A percentile compares a stretch with the other conserved stretches of the same genome.
These are phyloP conservation scores for Pythium phragmiticola DNA, from an alignment of 352 stramenopile genomes.

Conservation along the genomic window DNA sequence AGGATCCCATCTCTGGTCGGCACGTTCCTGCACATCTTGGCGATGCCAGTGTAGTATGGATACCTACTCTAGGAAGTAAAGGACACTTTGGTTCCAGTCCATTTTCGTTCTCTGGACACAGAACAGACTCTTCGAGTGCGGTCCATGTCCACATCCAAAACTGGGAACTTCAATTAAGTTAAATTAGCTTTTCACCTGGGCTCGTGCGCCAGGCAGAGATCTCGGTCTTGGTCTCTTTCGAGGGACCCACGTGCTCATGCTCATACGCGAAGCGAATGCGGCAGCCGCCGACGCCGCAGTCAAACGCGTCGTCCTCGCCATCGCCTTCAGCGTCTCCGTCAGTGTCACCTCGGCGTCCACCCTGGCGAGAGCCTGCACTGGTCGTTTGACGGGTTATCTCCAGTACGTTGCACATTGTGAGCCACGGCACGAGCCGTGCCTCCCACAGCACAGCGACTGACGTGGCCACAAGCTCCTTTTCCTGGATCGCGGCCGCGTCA, in stretches of 20 bases:
- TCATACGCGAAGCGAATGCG: conserved; percentile 66
- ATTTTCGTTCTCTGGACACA: background rate
- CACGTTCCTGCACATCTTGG: background rate
- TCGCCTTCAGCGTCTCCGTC: conserved; percentile 11
- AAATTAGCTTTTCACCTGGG: background rate
- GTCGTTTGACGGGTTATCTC: conserved; percentile 30
- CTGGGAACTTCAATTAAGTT: background rate
- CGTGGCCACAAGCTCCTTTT: conserved; percentile 31
- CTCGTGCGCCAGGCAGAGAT: conserved; percentile 52
- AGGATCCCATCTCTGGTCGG: background rate
- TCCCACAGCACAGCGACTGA: conserved; percentile 49
- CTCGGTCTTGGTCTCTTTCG: conserved; percentile 54
- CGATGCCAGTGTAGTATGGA: background rate
- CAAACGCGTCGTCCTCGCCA: conserved; percentile 39
- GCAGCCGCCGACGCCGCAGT: conserved; percentile 59
- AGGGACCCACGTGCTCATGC: conserved; percentile 68
- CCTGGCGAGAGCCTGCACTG: background rate
- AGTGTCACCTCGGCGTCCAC: background rate
- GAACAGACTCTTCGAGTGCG: background rate
- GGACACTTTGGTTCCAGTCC: background rate
- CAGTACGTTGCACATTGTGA: conserved; percentile 60
- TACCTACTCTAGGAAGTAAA: background rate
- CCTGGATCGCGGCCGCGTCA: conserved; percentile 42
- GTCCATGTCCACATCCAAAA: no score
- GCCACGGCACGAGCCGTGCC: conserved; percentile 54